phyloP scores from a whole-genome alignment of 495 filamentous ascomycete species.

The Apodospora peruviana region DNA sequence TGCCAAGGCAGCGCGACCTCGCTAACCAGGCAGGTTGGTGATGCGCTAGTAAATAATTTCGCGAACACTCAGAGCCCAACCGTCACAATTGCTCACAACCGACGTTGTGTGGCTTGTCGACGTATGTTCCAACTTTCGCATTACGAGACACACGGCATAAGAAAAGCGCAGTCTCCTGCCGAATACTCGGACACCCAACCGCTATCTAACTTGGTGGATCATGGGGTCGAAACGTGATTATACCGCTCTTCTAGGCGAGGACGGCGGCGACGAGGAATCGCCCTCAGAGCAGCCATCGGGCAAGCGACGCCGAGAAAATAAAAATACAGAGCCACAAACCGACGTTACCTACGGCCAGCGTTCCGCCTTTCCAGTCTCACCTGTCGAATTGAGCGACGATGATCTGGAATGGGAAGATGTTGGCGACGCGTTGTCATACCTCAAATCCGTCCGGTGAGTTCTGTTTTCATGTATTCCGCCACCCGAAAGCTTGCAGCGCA shows the following conservation, averaged over 20 bases:
- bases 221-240: slow-evolving; percentile 29
- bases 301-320: slow-evolving; percentile 25
- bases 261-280: slow-evolving; percentile 9
- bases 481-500: slow-evolving; percentile 10
- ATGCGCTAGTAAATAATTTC: too few relatives aligned
- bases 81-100: too few relatives aligned
- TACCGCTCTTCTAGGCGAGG: slow-evolving; percentile 3
- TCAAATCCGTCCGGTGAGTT: slow-evolving; percentile 75
- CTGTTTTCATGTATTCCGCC: slow-evolving; percentile 6
- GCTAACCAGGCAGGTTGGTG: too few relatives aligned
- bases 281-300: slow-evolving; percentile 13
- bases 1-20: too few relatives aligned
- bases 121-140: too few relatives aligned
- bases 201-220: too few relatives aligned
- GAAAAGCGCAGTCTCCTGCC: too few relatives aligned
- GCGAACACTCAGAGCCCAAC: too few relatives aligned
- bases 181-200: too few relatives aligned
- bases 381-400: slow-evolving; percentile 33
- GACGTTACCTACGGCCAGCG: slow-evolving; percentile 71
- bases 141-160: too few relatives aligned
- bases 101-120: too few relatives aligned
- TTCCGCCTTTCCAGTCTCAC: slow-evolving; percentile 64
- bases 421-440: slow-evolving; percentile 64
- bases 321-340: slow-evolving; percentile 26
- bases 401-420: slow-evolving; percentile 54